These are phyloP conservation scores for Globisporangium parvum DNA, from an alignment of 352 stramenopile genomes.

Conservation along the genomic window DNA sequence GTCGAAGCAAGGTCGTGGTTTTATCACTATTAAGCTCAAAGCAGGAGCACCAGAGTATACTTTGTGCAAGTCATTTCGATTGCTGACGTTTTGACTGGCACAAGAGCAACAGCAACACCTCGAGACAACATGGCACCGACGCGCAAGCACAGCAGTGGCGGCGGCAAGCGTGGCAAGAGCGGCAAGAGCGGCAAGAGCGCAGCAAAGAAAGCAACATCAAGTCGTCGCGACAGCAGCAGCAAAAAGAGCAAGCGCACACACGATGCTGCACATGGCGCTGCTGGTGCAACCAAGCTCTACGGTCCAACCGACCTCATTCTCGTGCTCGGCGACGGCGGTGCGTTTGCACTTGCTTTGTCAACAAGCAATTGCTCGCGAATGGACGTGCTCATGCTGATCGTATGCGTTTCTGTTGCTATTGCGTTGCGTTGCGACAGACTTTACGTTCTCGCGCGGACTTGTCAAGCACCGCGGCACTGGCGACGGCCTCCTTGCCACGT, in stretches of 20 bases:
- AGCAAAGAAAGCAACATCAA: neutral
- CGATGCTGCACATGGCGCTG: conserved; percentile 1
- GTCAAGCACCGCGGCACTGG: conserved; percentile 57
- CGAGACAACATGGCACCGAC: conserved; percentile 27
- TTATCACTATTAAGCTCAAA: no score
- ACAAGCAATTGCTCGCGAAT: no score
- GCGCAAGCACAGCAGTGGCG: conserved; percentile 19
- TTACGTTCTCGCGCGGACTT: conserved; percentile 73
- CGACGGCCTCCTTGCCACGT: conserved; percentile 58
- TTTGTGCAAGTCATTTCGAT: no score
- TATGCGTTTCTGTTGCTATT: no score
- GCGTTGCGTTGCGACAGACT: conserved; percentile 31
- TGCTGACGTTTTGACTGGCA: neutral
- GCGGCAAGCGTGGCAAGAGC: conserved; percentile 18
- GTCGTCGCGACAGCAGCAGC: neutral
- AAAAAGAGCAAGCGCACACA: conserved; percentile 22
- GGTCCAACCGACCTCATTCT: conserved; percentile 47
- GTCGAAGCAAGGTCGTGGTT: no score
- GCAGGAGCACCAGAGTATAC: no score
- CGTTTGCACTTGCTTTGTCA: neutral
- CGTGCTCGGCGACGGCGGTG: conserved; percentile 73
- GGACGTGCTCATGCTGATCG: neutral
- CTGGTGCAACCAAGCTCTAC: conserved; percentile 32
- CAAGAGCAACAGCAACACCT: neutral
- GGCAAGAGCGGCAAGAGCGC: conserved; percentile 17